Base-by-base conservation (phyloP, 2,329 filamentous ascomycete species). In the Cytospora piceae region DNA sequence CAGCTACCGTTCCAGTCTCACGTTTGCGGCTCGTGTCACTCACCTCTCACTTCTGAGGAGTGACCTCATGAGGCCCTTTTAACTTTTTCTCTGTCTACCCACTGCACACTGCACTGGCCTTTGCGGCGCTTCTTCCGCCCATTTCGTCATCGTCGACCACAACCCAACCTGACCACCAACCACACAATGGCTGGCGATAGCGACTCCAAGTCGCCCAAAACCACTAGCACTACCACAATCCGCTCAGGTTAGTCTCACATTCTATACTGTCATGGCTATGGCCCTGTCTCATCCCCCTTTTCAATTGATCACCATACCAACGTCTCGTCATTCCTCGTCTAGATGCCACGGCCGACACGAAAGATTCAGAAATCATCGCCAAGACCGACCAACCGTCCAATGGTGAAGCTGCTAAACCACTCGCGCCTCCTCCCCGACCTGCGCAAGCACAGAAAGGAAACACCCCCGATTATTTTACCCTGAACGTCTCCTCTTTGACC, bases 401-500 rank as follows among this genome's bases (percentile, higher is more conserved):
- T 81, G 81, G 81, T 76, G 87, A 90, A 74, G 76, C 79, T 63
- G 81, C 87, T 73, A 87, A 87, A 78, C 87, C 89, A 64, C 84
- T 92, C 73, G 88, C 89, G 70, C 89, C 90, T 71, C 89, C 90
- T 64, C 90, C 89, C 66, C 88, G 89, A 77, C 85, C 88, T 63
- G 80, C 79, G 69, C 84, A 85, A 74, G 69, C 53, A 32, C 52
- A 42, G 70, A 55, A 66, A 67, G 61, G 63, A 66, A 84, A 87
- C 71, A 86, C 86, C 11, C 84, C 87, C 56, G 90, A 93, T 74
- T 92, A 90, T 78, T 93, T 92, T 76, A 84, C 85, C 61, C 83
- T 81, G 66, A 81, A 85, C 69, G 83, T 85, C 71, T 79, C 79
- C 68, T 84, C 83, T 61, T 78, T 93, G 75, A 89, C 86, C 72